These are phyloP conservation scores for Phytophthora pisi DNA, from an alignment of 352 stramenopile species.

Conservation along the genomic window DNA sequence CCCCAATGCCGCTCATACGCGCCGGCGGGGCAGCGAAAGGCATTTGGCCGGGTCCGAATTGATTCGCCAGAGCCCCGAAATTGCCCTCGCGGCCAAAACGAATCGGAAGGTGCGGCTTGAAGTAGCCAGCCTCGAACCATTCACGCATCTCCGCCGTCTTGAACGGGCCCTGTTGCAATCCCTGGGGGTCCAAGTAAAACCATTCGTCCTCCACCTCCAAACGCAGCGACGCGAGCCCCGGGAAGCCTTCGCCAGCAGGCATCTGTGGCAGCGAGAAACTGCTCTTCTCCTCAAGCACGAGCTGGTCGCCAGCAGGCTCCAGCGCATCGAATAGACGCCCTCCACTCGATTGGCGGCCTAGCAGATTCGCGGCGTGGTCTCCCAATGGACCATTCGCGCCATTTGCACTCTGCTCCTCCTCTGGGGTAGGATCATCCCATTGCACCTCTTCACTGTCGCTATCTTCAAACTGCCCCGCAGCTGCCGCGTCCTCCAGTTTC, in stretches of 20 bases:
- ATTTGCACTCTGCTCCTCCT: slow-evolving; percentile 28
- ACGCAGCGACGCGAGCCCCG: slow-evolving; percentile 32
- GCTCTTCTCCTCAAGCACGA: slow-evolving; percentile 41
- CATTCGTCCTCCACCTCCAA: slow-evolving; percentile 75
- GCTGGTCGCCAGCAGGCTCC: slow-evolving; percentile 26
- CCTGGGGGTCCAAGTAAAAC: slow-evolving; percentile 89
- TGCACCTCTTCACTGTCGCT: slow-evolving; percentile 74
- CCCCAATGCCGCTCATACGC: slow-evolving; percentile 22
- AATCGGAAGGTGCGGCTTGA: slow-evolving; percentile 89
- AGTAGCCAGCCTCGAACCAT: slow-evolving; percentile 91
- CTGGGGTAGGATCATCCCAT: slow-evolving; percentile 58
- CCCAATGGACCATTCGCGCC: slow-evolving; percentile 33
- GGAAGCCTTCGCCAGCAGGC: slow-evolving; percentile 22
- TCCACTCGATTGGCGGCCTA: slow-evolving; percentile 24
- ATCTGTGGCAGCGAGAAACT: slow-evolving; percentile 36
- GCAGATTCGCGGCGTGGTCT: slow-evolving; percentile 19
- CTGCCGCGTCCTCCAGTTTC: slow-evolving; percentile 76
- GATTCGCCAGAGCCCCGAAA: slow-evolving; percentile 78
- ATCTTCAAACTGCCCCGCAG: slow-evolving; percentile 83
- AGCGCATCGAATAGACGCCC: slow-evolving; percentile 42
- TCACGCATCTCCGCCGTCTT: slow-evolving; percentile 89
- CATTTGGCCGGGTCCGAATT: slow-evolving; percentile 75
- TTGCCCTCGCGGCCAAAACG: slow-evolving; percentile 74
- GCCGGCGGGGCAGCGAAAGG: slow-evolving; percentile 59
- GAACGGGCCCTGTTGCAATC: slow-evolving; percentile 83